These are phyloP conservation scores for Xylariaceae sp. DNA, from an alignment of 2,329 filamentous ascomycete genomes.

Conservation along the genomic window DNA sequence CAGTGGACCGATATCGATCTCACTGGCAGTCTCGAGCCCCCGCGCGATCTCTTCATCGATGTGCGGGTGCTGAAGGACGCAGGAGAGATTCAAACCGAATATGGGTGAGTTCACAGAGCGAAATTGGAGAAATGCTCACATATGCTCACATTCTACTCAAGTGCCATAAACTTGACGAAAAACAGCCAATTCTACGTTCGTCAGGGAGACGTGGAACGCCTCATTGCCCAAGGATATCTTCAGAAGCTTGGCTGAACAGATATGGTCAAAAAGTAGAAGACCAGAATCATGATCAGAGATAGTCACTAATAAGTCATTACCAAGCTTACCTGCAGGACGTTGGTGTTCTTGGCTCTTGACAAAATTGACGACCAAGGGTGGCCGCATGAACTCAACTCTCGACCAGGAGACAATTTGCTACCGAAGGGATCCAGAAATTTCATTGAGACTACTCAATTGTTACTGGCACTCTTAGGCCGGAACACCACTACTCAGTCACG, in stretches of 20 bases:
- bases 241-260: constrained; percentile 77
- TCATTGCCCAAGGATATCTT: constrained; percentile 92
- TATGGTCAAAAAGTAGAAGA: background rate
- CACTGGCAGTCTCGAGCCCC: constrained; percentile 88
- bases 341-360: too few relatives aligned
- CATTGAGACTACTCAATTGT: too few relatives aligned
- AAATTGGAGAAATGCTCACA: background rate
- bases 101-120: constrained; percentile 62
- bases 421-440: too few relatives aligned
- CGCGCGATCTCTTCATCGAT: constrained; percentile 94
- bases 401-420: too few relatives aligned
- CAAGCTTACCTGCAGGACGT: too few relatives aligned
- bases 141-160: constrained; percentile 37
- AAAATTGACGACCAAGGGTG: too few relatives aligned
- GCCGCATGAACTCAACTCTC: too few relatives aligned
- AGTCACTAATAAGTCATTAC: too few relatives aligned
- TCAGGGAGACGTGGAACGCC: constrained; percentile 88
- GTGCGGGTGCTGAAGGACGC: constrained; percentile 94
- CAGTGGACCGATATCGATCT: constrained; percentile 98
- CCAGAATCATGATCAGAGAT: too few relatives aligned
- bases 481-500: too few relatives aligned
- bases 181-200: constrained; percentile 98
- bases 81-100: constrained; percentile 98
- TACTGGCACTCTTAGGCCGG: too few relatives aligned
- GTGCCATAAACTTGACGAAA: constrained; percentile 91